These are phyloP conservation scores for Stephania japonica DNA, from an alignment of 164 flowering plant species.

Conservation along the genomic window DNA sequence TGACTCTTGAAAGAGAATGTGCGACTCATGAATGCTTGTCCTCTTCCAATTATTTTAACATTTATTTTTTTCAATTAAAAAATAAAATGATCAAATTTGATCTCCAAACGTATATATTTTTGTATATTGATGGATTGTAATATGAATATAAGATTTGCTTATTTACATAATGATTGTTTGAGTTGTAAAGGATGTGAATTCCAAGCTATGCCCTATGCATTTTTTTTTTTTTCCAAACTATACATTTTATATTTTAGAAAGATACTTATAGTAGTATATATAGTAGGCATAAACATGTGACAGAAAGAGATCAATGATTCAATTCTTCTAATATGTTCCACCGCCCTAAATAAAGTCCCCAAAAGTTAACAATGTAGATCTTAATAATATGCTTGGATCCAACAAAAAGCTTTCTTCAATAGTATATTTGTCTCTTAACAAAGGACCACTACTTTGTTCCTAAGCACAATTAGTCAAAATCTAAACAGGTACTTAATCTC, in stretches of 20 bases:
- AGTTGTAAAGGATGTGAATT: background rate
- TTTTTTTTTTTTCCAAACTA: too few species aligned
- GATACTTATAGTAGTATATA: background rate
- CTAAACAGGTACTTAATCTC: background rate
- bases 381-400: background rate
- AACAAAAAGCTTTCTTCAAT: background rate
- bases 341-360: background rate
- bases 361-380: background rate
- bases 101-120: background rate
- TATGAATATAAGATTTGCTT: background rate
- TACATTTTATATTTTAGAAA: background rate
- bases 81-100: too few species aligned
- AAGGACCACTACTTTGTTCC: background rate
- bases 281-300: background rate
- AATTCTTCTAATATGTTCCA: conserved; percentile 1
- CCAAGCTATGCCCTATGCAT: background rate
- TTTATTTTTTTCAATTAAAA: background rate
- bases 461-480: background rate
- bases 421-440: conserved; percentile 1
- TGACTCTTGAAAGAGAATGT: background rate
- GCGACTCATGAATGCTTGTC: background rate
- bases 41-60: background rate
- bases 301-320: background rate
- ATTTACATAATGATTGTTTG: background rate
- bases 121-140: background rate